Evolutionary conservation across 2,329 filamentous ascomycete species (phyloP), one percentile per base, ranked within the genome.

Genomic region (Penicillium sumatraense): DNA sequence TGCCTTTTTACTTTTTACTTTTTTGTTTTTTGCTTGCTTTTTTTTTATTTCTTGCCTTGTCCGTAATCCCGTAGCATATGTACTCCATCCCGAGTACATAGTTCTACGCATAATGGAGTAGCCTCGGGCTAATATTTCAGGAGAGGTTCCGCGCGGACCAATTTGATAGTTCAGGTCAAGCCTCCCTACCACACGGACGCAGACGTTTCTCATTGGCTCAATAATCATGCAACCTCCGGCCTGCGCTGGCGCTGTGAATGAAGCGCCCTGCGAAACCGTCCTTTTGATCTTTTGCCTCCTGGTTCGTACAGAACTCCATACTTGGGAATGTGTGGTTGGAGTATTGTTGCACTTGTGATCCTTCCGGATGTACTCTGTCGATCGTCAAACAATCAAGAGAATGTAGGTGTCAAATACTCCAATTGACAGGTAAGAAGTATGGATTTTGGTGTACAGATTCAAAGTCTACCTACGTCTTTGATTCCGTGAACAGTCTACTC

Each of bases 271-370:
- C 31, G 46, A 56, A 51, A 51, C 54, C 53, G 57, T 48, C 42
- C 49, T 49, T 49, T 46, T 53, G 42, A 29, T n/a, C 42, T 36
- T 45, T 52, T 46, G 40, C 38, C 26, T 46, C 26, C 42, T 46
- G 26, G 42, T 23, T 46, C 41, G 41, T 29, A n/a, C 21, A 46
- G 21, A 10, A 40, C 36, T 40, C 29, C 29, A 14, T 31, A 10
- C 29, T 31, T 14, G 23, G 24, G 23, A 4, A 4, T 29, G 16
- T 21, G 16, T 21, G 14, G 5, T 31, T 27, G 42, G 36, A 11
- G 14, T 9, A 45, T 49, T 51, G 59, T 61, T 55, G 59, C 59
- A 61, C 53, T 36, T 59, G 59, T 61, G 59, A 59, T 57, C 51
- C 42, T 53, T 59, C 45, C 33, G 26, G 42, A n/a, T 46, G 47